Evolutionary conservation across 306 rosid genomes (phyloP), one percentile per base, ranked within the genome.

Genomic region (Prunus fruticosa): DNA sequence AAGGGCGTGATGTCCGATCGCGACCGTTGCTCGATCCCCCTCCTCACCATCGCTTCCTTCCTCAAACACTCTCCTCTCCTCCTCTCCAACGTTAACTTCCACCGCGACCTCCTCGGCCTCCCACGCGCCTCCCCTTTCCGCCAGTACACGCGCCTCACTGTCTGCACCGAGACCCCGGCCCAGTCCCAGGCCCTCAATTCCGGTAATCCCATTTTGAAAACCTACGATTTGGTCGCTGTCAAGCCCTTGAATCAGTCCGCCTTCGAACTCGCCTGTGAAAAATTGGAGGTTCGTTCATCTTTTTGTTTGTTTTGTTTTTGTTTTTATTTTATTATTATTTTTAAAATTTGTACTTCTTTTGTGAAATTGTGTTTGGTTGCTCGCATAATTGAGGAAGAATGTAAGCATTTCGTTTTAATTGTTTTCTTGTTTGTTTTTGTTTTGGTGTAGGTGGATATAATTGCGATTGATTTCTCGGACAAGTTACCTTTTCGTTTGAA

Each of bases 71-170:
- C 88, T 16, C 95, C 98, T 7, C 79, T 84, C 43, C 91, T 92
- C 67, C 72, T 93, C 43, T 73, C 87, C 11, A 81, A 97, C 57
- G 90, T 90, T 0, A 79, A 83, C 46, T 88, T 92, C 83, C 99
- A 95, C 80, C 97, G 96, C 14, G 83, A 86, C 57, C 85, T 84
- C 22, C 92, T 92, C 52, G 82, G 88, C 11, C 73, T 88, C 71
- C 91, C 91, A 2, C 76, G 67, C 12, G 60, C 91, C 53, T 71
- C 95, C 32, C 96, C 92, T 25, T 94, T 94, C 82, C 96, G 90
- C 11, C 96, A 94, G 83, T 94, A 92, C 88, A 92, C 92, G 32
- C 96, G 97, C 58, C 90, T 95, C 56, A 95, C 97, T 28, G 87
- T 95, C 67, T 80, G 76, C 80, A 81, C 76, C 19, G 90, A 90